Base-by-base conservation (phyloP, 345 rosid species). In the Nephelium lappaceum region DNA sequence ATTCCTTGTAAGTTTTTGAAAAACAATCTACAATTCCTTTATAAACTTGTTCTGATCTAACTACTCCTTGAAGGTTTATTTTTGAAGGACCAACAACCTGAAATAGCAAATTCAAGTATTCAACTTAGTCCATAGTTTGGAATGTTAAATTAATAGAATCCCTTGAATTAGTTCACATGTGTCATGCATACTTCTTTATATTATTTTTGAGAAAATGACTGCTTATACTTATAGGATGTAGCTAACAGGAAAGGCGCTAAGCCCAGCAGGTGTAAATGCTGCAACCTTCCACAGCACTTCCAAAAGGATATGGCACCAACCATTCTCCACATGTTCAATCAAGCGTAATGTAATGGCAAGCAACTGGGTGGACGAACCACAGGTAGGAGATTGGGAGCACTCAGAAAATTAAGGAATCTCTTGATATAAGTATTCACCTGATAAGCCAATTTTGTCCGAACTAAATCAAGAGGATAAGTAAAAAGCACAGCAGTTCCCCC, bases 401-500 rank as follows among this genome's bases (percentile, higher is more conserved):
- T 11, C 18, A 23, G 2, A 53, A 38, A 47, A 5, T 24, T 12
- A 45, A 10, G 25, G 47, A 74, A 71, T 27, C 9, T 47, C 23
- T 71, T 25, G 36, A 47, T 2, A 31, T 25, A 72, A 57, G 45
- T 72, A 71, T 76, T 76, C 83, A 93, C 97, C 98, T 93, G 98
- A 85, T 88, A 93, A 81, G 99, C 99, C 72, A 92, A 87, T 85
- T 91, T 95, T 2, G 98, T 95, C 57, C 96, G 84, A 58, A 95
- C 97, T 69, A 93, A 88, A 82, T 91, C 97, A 60, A 93, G 96
- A 77, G 99, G 98, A 81, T 93, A 95, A 36, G 99, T 95, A 77
- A 91, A 88, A 24, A 95, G 90, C 73, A 95, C 97, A 63, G 97
- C 97, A 10, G 98, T 95, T 79, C 98, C 98, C 76, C 96, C 95